Conservation (phyloP, 2,329 filamentous ascomycete genomes). For the Zymoseptoria brevis region DNA sequence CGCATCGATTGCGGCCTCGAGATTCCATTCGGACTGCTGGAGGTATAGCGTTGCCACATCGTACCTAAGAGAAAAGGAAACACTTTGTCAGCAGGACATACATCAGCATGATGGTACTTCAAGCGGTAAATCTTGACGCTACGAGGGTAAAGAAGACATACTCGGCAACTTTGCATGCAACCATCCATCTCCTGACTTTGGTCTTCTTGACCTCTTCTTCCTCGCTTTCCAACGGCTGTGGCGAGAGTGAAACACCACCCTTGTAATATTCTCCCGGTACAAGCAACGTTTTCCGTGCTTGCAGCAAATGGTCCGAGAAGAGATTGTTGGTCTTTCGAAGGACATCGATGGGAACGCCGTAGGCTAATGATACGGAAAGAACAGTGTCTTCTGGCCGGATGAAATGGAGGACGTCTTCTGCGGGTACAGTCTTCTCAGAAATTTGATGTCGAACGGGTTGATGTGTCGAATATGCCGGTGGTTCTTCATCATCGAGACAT, state of each 20-base stretch:
- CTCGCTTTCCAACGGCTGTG: constrained; percentile 63
- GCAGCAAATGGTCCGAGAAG: constrained; percentile 61
- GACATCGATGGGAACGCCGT: constrained; percentile 56
- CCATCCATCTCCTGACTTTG: constrained; percentile 70
- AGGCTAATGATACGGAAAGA: constrained; percentile 60
- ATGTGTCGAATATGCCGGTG: constrained; percentile 38
- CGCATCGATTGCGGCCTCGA: constrained; percentile 55
- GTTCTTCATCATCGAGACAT: constrained; percentile 29
- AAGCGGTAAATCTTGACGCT: neutral
- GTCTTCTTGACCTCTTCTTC: constrained; percentile 64
- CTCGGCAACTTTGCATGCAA: constrained; percentile 66
- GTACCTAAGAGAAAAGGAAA: constrained; percentile 40
- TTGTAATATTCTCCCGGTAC: constrained; percentile 66
- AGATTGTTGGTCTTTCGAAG: constrained; percentile 62
- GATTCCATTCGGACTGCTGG: constrained; percentile 59
- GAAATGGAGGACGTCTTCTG: constrained; percentile 67
- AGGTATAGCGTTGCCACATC: constrained; percentile 69
- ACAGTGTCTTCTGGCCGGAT: constrained; percentile 64
- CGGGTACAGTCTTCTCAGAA: constrained; percentile 30
- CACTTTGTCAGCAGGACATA: constrained; percentile 31
- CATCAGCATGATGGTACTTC: constrained; percentile 10
- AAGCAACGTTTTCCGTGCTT: constrained; percentile 59
- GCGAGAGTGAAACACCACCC: constrained; percentile 59
- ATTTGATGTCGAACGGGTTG: constrained; percentile 13
- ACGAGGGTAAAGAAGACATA: constrained; percentile 39